Conservation (phyloP, 805 yeast genomes). For the Kazachstania bromeliacearum region DNA sequence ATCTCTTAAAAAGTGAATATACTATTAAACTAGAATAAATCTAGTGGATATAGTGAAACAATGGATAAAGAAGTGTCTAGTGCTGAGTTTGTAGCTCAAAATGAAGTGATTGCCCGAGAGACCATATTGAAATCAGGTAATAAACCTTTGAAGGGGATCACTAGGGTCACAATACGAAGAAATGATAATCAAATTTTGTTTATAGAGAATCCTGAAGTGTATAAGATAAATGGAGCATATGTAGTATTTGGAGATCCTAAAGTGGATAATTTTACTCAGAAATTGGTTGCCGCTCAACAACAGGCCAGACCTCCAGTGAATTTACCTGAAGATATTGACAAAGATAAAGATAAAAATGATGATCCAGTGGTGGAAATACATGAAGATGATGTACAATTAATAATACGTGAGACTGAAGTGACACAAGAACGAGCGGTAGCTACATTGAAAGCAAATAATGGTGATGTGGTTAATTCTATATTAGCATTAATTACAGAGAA, state of each 20-base stretch:
- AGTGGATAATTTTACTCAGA: slow-evolving; percentile 84
- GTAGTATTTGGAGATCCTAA: slow-evolving; percentile 62
- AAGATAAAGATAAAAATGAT: slow-evolving; percentile 52
- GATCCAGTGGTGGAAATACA: slow-evolving; percentile 82
- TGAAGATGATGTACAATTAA: slow-evolving; percentile 70
- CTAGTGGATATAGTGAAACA: no score
- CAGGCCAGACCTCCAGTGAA: slow-evolving; percentile 40
- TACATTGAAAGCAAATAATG: slow-evolving; percentile 77
- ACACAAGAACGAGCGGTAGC: slow-evolving; percentile 83
- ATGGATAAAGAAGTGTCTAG: background rate
- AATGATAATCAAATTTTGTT: slow-evolving; percentile 82
- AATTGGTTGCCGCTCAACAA: slow-evolving; percentile 71
- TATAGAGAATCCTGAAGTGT: slow-evolving; percentile 87
- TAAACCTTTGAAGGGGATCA: slow-evolving; percentile 78
- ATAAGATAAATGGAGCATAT: slow-evolving; percentile 70
- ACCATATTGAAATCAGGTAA: slow-evolving; percentile 1
- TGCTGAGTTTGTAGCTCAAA: background rate
- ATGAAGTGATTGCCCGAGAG: slow-evolving; percentile 1
- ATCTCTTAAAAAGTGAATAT: no score
- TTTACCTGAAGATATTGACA: slow-evolving; percentile 21
- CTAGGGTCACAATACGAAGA: slow-evolving; percentile 88
- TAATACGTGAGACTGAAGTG: slow-evolving; percentile 82
- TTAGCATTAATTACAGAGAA: slow-evolving; percentile 36
- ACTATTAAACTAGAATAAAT: no score
- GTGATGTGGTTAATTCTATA: slow-evolving; percentile 92